Evolutionary conservation across 345 rosid genomes (phyloP), one percentile per base, ranked within the genome.

Genomic region (Turnera subulata): DNA sequence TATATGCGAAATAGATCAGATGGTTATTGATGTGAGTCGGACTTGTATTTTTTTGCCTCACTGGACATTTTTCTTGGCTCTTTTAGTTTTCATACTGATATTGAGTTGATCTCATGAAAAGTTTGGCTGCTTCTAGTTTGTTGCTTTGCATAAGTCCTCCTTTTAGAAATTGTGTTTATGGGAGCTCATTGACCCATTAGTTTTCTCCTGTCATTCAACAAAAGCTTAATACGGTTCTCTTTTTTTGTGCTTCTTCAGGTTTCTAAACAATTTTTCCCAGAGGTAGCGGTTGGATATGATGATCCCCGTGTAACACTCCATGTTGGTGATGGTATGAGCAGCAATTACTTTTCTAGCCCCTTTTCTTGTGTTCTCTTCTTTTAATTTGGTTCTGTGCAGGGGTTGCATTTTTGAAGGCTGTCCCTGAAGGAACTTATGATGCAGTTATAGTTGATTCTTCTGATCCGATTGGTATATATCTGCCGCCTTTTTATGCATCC

Each of bases 391-490:
- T 29, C 5, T 43, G 55, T 77, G 56, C 69, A 92, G 97, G 97
- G 43, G 97, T 89, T 72, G 97, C 89, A 6, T 92, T 89, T 64
- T 67, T 92, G 77, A 89, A 83, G 76, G 84, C 75, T 46, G 91
- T 75, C 46, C 71, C 84, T 44, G 84, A 68, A 63, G 98, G 91
- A 63, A 84, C 95, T 43, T 92, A 92, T 59, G 98, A 92, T 69
- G 98, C 95, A 17, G 48, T 92, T 60, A 86, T 92, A 18, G 98
- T 92, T 65, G 98, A 92, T 70, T 92, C 98, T 6, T 92, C 98
- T 0, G 97, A 92, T 51, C 98, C 98, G 0, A 89, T 89, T 1
- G 98, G 95, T 88, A 44, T 22, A 24, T 46, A 11, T 39, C 48
- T 35, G 15, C 26, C 60, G 35, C 8, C 29, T 57, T 5, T 39